Evolutionary conservation across 306 rosid genomes (phyloP), one percentile per base, ranked within the genome.

Genomic region (Fragaria nilgerrensis): DNA sequence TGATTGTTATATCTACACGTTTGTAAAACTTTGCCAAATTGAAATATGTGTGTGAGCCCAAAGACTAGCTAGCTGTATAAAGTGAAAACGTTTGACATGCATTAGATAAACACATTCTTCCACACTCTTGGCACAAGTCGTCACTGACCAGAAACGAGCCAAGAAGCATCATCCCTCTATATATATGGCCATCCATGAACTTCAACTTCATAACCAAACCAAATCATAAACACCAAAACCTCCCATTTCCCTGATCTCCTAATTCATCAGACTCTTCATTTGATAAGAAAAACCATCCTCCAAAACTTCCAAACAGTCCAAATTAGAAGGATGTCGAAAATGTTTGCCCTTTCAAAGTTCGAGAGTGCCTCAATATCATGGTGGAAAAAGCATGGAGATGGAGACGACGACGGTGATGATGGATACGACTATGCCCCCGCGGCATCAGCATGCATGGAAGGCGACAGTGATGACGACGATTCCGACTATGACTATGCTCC

Each of bases 41-140:
- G 58, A 52, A 52, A 52, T 52, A 52, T 6, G 58, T 52, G 58
- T 10, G 9, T 29, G 32, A 29, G 32, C 2, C 32, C 32, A 29
- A 29, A 29, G 32, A 29, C 32, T 2, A 29, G 32, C 32, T 29
- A 29, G 32, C 32, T 29, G 32, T 50, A 23, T 4, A 48, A 36
- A 1, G 68, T 73, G 76, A 58, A 29, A 29, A 47, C 47, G 48
- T 74, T 68, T n/a, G 49, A 39, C 17, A 4, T 70, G 72, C 79
- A 70, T 62, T 68, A n/a, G 72, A 25, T 19, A 7, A 48, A 2
- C 84, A 76, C 80, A 80, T 53, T 48, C 67, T 69, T 6, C 11
- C 84, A 76, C 81, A 53, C 63, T 50, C 74, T 32, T 16, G 16
- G 19, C 84, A 81, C 78, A 36, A 41, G 78, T 37, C 23, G 61